A percentile compares a stretch with the other conserved stretches of the same genome.
Evolutionary conservation across 2,329 filamentous ascomycete species (phyloP).

Genomic region (Apiospora koreana): DNA sequence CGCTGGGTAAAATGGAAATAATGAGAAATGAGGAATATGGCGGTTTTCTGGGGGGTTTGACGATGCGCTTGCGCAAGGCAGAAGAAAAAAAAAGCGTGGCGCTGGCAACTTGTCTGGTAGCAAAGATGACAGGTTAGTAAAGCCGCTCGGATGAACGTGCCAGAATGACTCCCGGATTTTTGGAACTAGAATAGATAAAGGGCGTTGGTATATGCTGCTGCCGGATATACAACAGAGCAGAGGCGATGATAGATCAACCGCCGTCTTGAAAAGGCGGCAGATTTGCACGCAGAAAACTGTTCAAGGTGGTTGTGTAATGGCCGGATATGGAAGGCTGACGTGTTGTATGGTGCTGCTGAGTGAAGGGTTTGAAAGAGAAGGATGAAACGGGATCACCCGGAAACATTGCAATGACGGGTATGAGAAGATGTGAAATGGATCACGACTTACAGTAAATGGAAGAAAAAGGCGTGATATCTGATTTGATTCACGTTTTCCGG

Average conservation of each 20-base stretch:
- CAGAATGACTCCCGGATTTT: background rate
- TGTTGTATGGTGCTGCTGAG: slow-evolving; percentile 3
- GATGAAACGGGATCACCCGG: slow-evolving; percentile 11
- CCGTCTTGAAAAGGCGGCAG: background rate
- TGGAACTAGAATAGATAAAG: background rate
- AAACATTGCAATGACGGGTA: slow-evolving; percentile 3
- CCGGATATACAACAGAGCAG: background rate
- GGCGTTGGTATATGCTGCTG: background rate
- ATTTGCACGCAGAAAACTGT: background rate
- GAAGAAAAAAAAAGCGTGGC: background rate
- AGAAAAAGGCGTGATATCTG: background rate
- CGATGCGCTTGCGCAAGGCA: background rate
- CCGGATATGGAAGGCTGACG: slow-evolving; percentile 9
- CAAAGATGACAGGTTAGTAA: slow-evolving; percentile 4
- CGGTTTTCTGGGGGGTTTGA: background rate
- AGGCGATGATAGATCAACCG: background rate
- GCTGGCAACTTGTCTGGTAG: background rate
- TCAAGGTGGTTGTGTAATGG: background rate
- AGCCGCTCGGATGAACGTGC: slow-evolving; percentile 8
- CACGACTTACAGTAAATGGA: slow-evolving; percentile 2
- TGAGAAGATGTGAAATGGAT: background rate
- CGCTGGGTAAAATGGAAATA: background rate
- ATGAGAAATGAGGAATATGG: background rate
- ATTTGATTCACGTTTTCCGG: background rate
- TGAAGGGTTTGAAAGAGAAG: background rate